Evolutionary conservation across 202 grass and related monocot genomes (phyloP), one percentile per base, ranked within the genome.

Genomic region (Cymbopogon flexuosus): DNA sequence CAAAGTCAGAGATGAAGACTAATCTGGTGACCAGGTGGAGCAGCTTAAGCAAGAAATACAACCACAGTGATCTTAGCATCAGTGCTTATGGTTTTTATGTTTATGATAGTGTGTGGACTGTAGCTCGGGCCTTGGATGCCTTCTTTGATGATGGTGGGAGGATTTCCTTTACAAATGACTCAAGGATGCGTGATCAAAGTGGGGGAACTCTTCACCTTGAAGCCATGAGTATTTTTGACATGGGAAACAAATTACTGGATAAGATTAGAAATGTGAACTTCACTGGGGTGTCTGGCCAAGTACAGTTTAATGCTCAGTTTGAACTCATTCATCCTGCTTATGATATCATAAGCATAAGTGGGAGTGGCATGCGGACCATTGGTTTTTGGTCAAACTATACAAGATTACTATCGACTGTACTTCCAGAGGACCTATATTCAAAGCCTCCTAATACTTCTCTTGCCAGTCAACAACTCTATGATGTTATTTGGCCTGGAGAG

Each of bases 371-470:
- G 68, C 86, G 90, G 6, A 94, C 68, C 9, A 62, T 94, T 70
- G 95, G 95, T 83, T 97, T 73, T 82, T 97, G 95, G 95, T 94
- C 95, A 33, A 97, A 94, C 60, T 93, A 87, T 93, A 92, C 95
- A 73, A 81, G 84, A 18, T 80, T 97, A 64, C 54, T 93, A 34
- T 91, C 95, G 0, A 86, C 86, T 8, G n/a, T 89, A 47, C 75
- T 63, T 19, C 95, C 95, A 49, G 95, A 97, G 83, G 86, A 84
- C 12, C 67, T 86, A 54, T 97, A 97, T 40, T 85, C 75, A 34
- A 91, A 93, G 37, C 88, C 86, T 51, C 76, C 77, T 57, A 93
- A 93, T 68, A 70, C 39, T 85, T 89, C 95, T 79, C 69, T 83
- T 62, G 90, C 73, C 59, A 91, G 84, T 76, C 59, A 97, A 27